phyloP scores from a whole-genome alignment of 2,329 filamentous ascomycete species.

The Acarospora socialis region DNA sequence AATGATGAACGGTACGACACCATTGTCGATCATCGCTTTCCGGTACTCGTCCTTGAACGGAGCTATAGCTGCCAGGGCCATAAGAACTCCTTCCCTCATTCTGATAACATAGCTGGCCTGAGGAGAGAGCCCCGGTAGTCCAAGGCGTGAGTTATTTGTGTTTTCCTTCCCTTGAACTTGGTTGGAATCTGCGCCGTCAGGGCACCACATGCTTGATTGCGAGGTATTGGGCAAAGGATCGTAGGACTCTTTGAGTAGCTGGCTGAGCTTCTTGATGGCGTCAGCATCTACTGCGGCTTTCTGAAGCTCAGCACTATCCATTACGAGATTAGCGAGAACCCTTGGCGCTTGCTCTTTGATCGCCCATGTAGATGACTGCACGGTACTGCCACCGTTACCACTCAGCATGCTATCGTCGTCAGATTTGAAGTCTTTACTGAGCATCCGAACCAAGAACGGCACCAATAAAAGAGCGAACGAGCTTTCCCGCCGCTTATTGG shows the following conservation, averaged over 20 bases:
- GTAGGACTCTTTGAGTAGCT: constrained; percentile 52
- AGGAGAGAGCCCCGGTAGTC: constrained; percentile 46
- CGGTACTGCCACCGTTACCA: constrained; percentile 18
- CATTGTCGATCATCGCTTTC: constrained; percentile 67
- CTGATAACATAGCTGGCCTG: constrained; percentile 54
- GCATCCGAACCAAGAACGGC: constrained; percentile 52
- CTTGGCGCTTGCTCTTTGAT: constrained; percentile 59
- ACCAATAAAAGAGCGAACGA: constrained; percentile 54
- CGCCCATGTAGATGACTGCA: constrained; percentile 31
- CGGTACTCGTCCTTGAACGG: constrained; percentile 72
- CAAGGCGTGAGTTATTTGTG: constrained; percentile 28
- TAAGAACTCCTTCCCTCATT: constrained; percentile 60
- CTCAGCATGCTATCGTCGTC: constrained; percentile 26
- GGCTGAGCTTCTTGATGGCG: constrained; percentile 46
- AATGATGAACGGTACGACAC: constrained; percentile 67
- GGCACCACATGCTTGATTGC: constrained; percentile 41
- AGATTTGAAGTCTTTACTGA: constrained; percentile 35
- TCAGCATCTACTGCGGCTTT: constrained; percentile 62
- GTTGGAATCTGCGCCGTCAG: constrained; percentile 16
- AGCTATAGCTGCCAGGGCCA: constrained; percentile 67
- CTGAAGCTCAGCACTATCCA: constrained; percentile 66
- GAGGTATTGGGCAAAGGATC: constrained; percentile 39
- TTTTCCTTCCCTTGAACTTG: constrained; percentile 7
- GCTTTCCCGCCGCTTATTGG: constrained; percentile 48
- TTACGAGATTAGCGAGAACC: constrained; percentile 63